phyloP scores from a whole-genome alignment of 2,329 filamentous ascomycete species.

The Elsinoe arachidis region DNA sequence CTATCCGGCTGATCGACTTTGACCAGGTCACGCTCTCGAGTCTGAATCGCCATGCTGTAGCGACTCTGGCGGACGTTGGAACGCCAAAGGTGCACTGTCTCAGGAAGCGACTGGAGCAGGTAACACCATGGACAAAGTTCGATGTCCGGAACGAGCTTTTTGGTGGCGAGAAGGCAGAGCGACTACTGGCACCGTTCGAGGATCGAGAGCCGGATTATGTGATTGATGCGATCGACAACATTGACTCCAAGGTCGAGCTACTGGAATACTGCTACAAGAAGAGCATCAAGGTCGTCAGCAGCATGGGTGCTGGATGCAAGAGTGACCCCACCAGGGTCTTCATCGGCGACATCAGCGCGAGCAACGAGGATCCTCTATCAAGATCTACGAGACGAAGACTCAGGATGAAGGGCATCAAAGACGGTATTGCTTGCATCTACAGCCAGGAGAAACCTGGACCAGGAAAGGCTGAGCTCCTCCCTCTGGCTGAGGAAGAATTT shows the following conservation, averaged over 20 bases:
- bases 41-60: conserved; percentile 90
- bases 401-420: conserved; percentile 65
- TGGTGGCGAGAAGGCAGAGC: conserved; percentile 54
- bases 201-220: conserved; percentile 64
- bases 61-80: conserved; percentile 87
- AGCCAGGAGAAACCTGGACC: conserved; percentile 84
- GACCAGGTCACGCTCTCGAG: conserved; percentile 95
- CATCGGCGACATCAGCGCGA: conserved; percentile 82
- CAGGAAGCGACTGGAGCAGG: conserved; percentile 67
- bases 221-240: conserved; percentile 98
- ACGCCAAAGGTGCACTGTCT: conserved; percentile 86
- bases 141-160: conserved; percentile 83
- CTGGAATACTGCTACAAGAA: conserved; percentile 79
- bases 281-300: conserved; percentile 73
- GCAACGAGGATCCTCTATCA: conserved; percentile 81
- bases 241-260: conserved; percentile 88
- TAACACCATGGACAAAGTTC: conserved; percentile 86
- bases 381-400: conserved; percentile 72
- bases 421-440: conserved; percentile 84
- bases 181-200: conserved; percentile 60
- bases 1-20: conserved; percentile 85
- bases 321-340: conserved; percentile 74
- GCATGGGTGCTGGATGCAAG: conserved; percentile 96
- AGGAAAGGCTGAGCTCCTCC: conserved; percentile 83
- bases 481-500: conserved; percentile 80